phyloP scores from a whole-genome alignment of 768 basidiomycete genomes.

The Sarcomyxa edulis region DNA sequence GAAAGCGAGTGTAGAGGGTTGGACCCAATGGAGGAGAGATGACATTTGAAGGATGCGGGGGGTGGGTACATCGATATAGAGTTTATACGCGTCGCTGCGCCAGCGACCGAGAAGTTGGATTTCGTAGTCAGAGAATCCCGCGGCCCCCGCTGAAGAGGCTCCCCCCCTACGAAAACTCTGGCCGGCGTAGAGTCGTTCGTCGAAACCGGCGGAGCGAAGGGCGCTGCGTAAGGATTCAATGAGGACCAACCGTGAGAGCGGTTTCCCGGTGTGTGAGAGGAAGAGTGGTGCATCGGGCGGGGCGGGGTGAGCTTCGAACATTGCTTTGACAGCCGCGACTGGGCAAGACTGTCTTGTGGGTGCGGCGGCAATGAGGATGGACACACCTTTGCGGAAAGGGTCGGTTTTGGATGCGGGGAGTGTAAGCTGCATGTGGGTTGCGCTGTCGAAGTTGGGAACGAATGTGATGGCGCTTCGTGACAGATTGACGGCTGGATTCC shows the following conservation, averaged over 20 bases:
- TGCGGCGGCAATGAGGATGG: slow-evolving; percentile 12
- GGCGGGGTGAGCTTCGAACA: no score
- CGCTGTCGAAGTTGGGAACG: slow-evolving; percentile 15
- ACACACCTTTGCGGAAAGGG: slow-evolving; percentile 20
- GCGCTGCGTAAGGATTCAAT: no score
- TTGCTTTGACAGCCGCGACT: no score
- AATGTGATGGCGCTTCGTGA: slow-evolving; percentile 19
- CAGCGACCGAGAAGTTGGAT: slow-evolving; percentile 32
- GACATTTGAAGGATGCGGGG: no score
- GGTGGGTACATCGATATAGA: slow-evolving; percentile 37
- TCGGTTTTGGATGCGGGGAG: slow-evolving; percentile 32
- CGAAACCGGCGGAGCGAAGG: no score
- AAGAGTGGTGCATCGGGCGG: no score
- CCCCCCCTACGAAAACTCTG: slow-evolving; percentile 24
- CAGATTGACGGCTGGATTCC: slow-evolving; percentile 12
- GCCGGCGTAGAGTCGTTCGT: no score
- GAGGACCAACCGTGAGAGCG: no score
- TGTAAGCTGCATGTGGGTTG: slow-evolving; percentile 17
- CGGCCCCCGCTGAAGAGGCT: slow-evolving; percentile 23
- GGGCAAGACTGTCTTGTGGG: no score
- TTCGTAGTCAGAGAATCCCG: slow-evolving; percentile 25
- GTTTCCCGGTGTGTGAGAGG: no score
- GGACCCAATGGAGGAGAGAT: no score
- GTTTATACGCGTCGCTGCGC: slow-evolving; percentile 30
- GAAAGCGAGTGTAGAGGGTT: no score